phyloP scores from a whole-genome alignment of 2,329 filamentous ascomycete genomes.

The Arthrobotrys musiformis region DNA sequence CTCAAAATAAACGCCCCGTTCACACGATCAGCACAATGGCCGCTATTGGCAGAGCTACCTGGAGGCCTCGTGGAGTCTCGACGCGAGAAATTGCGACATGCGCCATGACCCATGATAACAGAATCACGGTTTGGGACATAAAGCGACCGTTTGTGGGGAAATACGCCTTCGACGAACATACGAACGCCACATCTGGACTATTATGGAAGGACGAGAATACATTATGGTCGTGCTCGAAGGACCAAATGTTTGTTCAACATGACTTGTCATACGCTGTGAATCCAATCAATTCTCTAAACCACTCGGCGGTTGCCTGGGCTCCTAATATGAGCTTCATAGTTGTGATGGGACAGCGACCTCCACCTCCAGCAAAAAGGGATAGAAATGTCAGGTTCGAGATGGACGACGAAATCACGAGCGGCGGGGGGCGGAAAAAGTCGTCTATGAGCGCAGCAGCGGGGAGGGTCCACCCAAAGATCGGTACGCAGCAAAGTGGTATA shows the following conservation, averaged over 20 bases:
- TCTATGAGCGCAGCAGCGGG: slow-evolving; percentile 51
- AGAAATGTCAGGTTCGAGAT: slow-evolving; percentile 56
- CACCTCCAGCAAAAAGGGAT: slow-evolving; percentile 54
- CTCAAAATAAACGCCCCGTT: slow-evolving; percentile 71
- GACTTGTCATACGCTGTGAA: slow-evolving; percentile 74
- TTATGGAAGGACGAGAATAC: slow-evolving; percentile 74
- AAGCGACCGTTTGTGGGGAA: slow-evolving; percentile 74
- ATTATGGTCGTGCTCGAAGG: slow-evolving; percentile 73
- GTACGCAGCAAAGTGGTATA: slow-evolving; percentile 45
- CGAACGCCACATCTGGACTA: slow-evolving; percentile 69
- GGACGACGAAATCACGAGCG: slow-evolving; percentile 57
- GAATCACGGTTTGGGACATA: slow-evolving; percentile 76
- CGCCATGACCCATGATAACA: slow-evolving; percentile 68
- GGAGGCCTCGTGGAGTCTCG: slow-evolving; percentile 66
- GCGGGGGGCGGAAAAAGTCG: slow-evolving; percentile 54
- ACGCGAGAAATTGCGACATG: slow-evolving; percentile 69
- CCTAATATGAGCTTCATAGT: slow-evolving; percentile 58
- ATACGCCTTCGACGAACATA: slow-evolving; percentile 73
- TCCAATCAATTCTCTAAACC: slow-evolving; percentile 71
- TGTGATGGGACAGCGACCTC: slow-evolving; percentile 56
- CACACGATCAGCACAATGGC: slow-evolving; percentile 72
- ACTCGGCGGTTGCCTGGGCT: slow-evolving; percentile 69
- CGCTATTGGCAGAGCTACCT: slow-evolving; percentile 70
- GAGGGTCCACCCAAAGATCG: slow-evolving; percentile 49
- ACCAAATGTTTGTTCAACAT: slow-evolving; percentile 73